Percentiles rank a stretch among this genome's conserved stretches.
phyloP scores from a whole-genome alignment of 2,329 filamentous ascomycete species.

The Colletotrichum aenigma region DNA sequence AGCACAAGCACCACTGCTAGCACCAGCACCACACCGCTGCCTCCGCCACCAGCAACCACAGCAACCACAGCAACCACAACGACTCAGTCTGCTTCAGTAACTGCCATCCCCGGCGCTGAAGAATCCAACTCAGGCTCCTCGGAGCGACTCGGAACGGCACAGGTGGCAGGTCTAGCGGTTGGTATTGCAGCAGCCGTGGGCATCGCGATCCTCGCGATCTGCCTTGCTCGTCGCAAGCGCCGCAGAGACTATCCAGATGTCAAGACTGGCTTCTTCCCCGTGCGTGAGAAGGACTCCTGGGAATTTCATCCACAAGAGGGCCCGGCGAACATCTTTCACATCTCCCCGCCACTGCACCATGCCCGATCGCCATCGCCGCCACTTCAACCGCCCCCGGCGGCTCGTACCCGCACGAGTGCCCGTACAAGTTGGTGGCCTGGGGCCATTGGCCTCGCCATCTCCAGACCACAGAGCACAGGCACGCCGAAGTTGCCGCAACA shows the following conservation, averaged over 20 bases:
- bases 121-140: conserved; percentile 6
- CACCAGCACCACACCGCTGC: neutral
- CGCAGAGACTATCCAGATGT: conserved; percentile 40
- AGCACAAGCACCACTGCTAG: neutral
- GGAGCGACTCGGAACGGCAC: conserved; percentile 8
- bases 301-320: conserved; percentile 22
- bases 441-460: conserved; percentile 51
- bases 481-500: conserved; percentile 8
- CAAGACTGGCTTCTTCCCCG: conserved; percentile 42
- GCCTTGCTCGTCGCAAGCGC: conserved; percentile 47
- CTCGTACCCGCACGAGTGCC: conserved; percentile 11
- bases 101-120: conserved; percentile 1
- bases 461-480: conserved; percentile 30
- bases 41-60: neutral
- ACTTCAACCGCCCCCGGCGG: neutral
- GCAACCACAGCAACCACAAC: neutral
- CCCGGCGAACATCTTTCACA: conserved; percentile 36
- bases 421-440: conserved; percentile 35
- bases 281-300: conserved; percentile 42
- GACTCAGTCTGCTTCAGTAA: neutral
- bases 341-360: conserved; percentile 43
- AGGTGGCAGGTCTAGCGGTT: conserved; percentile 19
- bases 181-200: conserved; percentile 24
- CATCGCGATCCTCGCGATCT: conserved; percentile 52
- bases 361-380: conserved; percentile 27